Evolutionary conservation across 1,284 basidiomycete genomes (phyloP), one percentile per base, ranked within the genome.

Genomic region (Vanrija humicola): DNA sequence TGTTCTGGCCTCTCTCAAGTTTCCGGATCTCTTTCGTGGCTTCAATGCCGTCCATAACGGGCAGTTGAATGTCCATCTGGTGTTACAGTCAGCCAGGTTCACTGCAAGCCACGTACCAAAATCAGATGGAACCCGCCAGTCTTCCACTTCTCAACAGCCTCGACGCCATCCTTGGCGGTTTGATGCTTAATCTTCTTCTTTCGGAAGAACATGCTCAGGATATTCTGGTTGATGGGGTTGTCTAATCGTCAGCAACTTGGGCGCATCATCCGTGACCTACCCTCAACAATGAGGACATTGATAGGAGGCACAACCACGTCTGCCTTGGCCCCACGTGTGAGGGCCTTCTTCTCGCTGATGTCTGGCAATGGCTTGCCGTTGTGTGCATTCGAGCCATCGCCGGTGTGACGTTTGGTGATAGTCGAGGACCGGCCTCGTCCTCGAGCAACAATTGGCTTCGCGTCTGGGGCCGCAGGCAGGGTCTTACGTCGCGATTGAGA

Each of bases 51-150:
- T 96, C 90, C 89, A 98, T 97, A 64, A 98, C 88, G 6, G 96
- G 96, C 82, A 99, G 90, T 79, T 98, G 95, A 59, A 99, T 98
- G 77, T 99, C 96, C 96, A 99, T 99, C 91, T 96, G 66, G 12
- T 29, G 38, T 55, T 51, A 48, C 14, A 14, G 12, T 34, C 34
- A 34, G 34, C 16, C 5, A 42, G 79, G 87, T 34, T 14, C 34
- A 14, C 34, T 5, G 21, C 5, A 14, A 12, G 34, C 34, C 12
- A 34, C 34, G 34, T 64, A 95, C 93, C 76, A 99, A 77, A 58
- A 99, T 98, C 51, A 98, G 80, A 79, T 99, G 95, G 76, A 97
- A 99, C 43, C 83, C 86, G 10, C 96, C 96, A 9, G 84, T 88
- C 61, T 84, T 83, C 94, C 96, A 99, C 75, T 97, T 97, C 63